Evolutionary conservation across 495 filamentous ascomycete species (phyloP), one percentile per base, ranked within the genome.

Genomic region (Poronia punctata): DNA sequence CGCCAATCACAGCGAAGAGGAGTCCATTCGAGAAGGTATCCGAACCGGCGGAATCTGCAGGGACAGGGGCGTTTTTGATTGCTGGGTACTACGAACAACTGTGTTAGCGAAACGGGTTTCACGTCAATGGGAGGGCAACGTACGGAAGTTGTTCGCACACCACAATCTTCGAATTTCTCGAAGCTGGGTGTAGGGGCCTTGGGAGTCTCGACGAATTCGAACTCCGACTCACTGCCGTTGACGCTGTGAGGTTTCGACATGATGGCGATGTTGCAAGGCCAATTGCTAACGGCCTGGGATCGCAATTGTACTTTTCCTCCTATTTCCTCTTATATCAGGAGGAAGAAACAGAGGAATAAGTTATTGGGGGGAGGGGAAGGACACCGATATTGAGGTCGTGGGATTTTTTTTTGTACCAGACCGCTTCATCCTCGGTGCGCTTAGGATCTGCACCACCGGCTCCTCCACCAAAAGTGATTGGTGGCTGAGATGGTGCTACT

Each of bases 171-270:
- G 35, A 66, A 64, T 63, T 71, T 71, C 63, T 72, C 56, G 57
- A 77, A 66, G 54, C 71, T 59, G 38, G 79, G 57, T 45, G 71
- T 65, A 23, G 72, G 67, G 38, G 76, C 74, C 48, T 78, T 73
- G 8, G 86, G 86, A 59, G 86, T 93, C 53, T 83, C 68, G 57
- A 90, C 77, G 57, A 84, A 89, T 56, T 86, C 78, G 58, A 88
- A 81, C 50, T 80, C 72, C 44, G 66, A 61, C 61, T 71, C 67
- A 50, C 60, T 69, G 55, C 62, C 69, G 40, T 67, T 68, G 58
- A 64, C 66, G 52, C 59, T 67, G 46, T 60, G 51, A 44, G 65
- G 52, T 39, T 68, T 66, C 38, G 66, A 64, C 67, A 71, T 71
- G 33, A 40, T 63, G 37, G 37, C 42, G 57, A 51, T 37, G 45